Percentiles rank a stretch among this genome's conserved stretches.
Evolutionary conservation across 2,329 filamentous ascomycete species (phyloP).

Genomic region (Xylaria sp.): DNA sequence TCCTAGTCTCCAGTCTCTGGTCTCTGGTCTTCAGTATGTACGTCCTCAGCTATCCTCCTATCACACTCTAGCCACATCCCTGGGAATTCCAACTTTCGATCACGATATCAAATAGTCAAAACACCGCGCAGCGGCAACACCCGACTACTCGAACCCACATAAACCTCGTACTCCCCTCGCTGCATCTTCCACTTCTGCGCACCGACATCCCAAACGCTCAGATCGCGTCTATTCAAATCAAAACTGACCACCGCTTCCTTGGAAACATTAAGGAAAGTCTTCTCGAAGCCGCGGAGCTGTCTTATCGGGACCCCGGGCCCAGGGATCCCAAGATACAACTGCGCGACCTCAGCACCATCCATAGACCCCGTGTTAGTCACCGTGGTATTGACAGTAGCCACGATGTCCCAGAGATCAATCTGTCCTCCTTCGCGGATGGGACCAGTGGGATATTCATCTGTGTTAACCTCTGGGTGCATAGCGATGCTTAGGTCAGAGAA

Average conservation of each 20-base stretch:
- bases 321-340: constrained; percentile 56
- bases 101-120: constrained; percentile 44
- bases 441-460: constrained; percentile 47
- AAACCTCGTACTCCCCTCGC: constrained; percentile 51
- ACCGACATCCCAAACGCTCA: constrained; percentile 69
- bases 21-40: no score
- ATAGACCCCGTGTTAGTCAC: constrained; percentile 51
- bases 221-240: constrained; percentile 64
- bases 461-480: constrained; percentile 37
- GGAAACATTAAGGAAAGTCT: constrained; percentile 56
- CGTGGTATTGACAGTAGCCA: constrained; percentile 47
- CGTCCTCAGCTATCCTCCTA: no score
- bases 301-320: constrained; percentile 54
- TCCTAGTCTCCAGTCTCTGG: no score
- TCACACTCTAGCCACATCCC: no score
- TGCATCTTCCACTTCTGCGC: constrained; percentile 66
- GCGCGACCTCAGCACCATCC: constrained; percentile 54
- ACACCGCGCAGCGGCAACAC: constrained; percentile 49
- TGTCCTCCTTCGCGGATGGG: constrained; percentile 51
- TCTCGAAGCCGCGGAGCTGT: constrained; percentile 72
- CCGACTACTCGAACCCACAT: constrained; percentile 55
- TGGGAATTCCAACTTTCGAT: no score
- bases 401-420: constrained; percentile 53
- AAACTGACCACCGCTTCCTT: constrained; percentile 55
- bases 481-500: constrained; percentile 51